Evolutionary conservation across 2,329 filamentous ascomycete species (phyloP).

Genomic region (Clarireedia homoeocarpa): DNA sequence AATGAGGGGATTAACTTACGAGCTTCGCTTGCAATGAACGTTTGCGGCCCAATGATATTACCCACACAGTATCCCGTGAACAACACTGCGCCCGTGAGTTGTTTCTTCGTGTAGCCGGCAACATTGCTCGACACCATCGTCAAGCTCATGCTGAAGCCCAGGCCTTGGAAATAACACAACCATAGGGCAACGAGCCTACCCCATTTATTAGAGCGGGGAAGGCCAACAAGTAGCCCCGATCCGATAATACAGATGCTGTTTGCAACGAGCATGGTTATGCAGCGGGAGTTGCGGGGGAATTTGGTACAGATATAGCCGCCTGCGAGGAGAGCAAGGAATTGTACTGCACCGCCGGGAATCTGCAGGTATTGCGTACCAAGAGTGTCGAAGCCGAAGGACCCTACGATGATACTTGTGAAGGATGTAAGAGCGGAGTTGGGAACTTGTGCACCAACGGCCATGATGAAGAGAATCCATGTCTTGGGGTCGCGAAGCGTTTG

Average conservation of each 20-base stretch:
- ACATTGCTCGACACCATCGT: slow-evolving; percentile 47
- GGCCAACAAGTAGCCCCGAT: slow-evolving; percentile 42
- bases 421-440: slow-evolving; percentile 49
- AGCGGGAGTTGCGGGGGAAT: slow-evolving; percentile 43
- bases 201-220: slow-evolving; percentile 46
- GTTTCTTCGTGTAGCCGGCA: slow-evolving; percentile 48
- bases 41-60: slow-evolving; percentile 41
- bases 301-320: slow-evolving; percentile 44
- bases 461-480: slow-evolving; percentile 50
- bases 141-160: slow-evolving; percentile 45
- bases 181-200: slow-evolving; percentile 48
- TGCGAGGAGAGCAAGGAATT: slow-evolving; percentile 44
- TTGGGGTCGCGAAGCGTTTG: slow-evolving; percentile 46
- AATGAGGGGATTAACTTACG: slow-evolving; percentile 13
- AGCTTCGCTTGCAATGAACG: slow-evolving; percentile 23
- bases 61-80: slow-evolving; percentile 48
- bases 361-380: slow-evolving; percentile 49
- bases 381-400: slow-evolving; percentile 31
- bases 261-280: slow-evolving; percentile 47
- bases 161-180: slow-evolving; percentile 47
- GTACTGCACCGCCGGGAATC: slow-evolving; percentile 51
- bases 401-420: slow-evolving; percentile 29
- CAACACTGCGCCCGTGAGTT: slow-evolving; percentile 41
- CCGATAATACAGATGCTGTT: slow-evolving; percentile 49
- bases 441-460: slow-evolving; percentile 43